A percentile compares a stretch with the other conserved stretches of the same genome.
These are phyloP conservation scores for Tubosaeta sp. DNA, from an alignment of 768 basidiomycete genomes.

Conservation along the genomic window DNA sequence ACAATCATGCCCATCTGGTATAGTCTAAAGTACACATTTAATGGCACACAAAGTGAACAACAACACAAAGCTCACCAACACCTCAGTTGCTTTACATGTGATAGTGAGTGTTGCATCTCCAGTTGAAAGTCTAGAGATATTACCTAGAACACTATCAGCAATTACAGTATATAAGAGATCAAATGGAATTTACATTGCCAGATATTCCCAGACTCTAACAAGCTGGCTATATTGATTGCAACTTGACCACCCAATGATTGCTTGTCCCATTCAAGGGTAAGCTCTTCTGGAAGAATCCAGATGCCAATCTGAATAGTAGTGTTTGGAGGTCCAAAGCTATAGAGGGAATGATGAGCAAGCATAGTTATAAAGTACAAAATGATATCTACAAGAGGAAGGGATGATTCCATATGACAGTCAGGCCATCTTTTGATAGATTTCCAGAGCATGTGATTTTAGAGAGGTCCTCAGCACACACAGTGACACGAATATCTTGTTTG, in stretches of 20 bases:
- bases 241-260: not conserved
- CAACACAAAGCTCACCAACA: no score
- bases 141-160: no score
- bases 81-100: no score
- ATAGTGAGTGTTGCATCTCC: no score
- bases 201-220: not conserved
- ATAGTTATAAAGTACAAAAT: not conserved
- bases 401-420: not conserved
- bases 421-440: not conserved
- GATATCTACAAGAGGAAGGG: not conserved
- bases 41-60: no score
- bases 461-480: not conserved
- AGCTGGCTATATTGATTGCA: not conserved
- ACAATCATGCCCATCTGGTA: no score
- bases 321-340: not conserved
- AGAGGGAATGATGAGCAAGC: not conserved
- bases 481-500: not conserved
- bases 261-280: not conserved
- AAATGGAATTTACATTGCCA: no score
- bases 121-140: no score
- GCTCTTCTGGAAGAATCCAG: not conserved
- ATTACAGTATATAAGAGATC: no score
- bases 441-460: not conserved
- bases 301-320: not conserved
- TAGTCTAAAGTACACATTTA: no score